Evolutionary conservation across 805 yeast genomes (phyloP), one percentile per base, ranked within the genome.

Genomic region (Nakazawaea peltata): DNA sequence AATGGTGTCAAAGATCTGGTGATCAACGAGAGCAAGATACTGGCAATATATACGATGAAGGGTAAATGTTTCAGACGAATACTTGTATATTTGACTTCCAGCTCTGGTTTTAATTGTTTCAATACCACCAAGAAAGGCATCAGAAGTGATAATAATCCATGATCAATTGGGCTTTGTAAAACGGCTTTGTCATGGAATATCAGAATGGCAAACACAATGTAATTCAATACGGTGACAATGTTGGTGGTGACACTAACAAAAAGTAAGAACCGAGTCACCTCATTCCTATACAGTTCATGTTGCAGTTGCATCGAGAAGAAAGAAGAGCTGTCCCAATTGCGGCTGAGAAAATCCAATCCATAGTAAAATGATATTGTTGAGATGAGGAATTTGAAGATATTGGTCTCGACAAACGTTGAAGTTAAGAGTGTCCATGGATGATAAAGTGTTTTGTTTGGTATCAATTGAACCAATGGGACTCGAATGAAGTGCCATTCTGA

Each of bases 371-470:
- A 47, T 2, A 50, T 35, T 3, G 53, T 41, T 0, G 74, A 64
- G 4, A 69, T 35, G 12, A 69, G 4, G 40, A 70, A 69, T 27
- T 69, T 61, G 44, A 72, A 48, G 2, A 71, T 32, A 6, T 72
- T 57, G 5, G 67, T 65, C 48, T 81, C 87, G 2, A 80, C 72
- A 50, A 79, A 77, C n/a, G 80, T 70, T 1, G 84, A 67, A 2
- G 79, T 66, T 19, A 71, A 50, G 2, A 80, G 45, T 1, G 81
- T 81, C 80, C 83, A 75, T 4, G 87, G 87, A 42, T 74, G 62
- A 36, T 56, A 60, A 3, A 77, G 45, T 0, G 77, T 63, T 34
- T 65, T 60, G 18, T 65, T 55, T 10, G 90, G 88, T 5, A 81
- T 70, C 54, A 81, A 60, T 54, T 82, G 86, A 28, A 81, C 46